Conservation (phyloP, 768 basidiomycete species). For the Suillus cothurnatus region DNA sequence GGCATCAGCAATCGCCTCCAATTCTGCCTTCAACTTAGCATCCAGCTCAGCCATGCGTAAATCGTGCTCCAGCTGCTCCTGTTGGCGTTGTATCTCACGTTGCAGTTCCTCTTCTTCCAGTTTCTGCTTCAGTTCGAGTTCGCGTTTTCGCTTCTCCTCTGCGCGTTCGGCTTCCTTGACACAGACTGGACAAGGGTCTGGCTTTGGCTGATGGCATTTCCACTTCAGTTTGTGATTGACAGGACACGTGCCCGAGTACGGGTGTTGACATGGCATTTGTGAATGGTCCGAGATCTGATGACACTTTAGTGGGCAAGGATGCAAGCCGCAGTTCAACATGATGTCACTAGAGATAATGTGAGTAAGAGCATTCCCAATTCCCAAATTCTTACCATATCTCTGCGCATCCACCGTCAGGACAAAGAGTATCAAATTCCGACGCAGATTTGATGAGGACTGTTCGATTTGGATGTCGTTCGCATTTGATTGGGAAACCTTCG, state of each 20-base stretch:
- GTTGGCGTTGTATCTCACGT: constrained; percentile 38
- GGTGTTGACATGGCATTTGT: constrained; percentile 48
- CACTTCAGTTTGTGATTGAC: constrained; percentile 44
- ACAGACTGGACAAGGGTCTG: constrained; percentile 46
- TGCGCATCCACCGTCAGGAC: constrained; percentile 66
- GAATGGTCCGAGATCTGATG: constrained; percentile 59
- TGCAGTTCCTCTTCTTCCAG: constrained; percentile 48
- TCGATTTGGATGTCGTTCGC: constrained; percentile 53
- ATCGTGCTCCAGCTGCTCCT: constrained; percentile 45
- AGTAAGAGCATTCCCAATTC: background rate
- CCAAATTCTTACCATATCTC: constrained; percentile 53
- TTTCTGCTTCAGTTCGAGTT: constrained; percentile 43
- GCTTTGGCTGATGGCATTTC: constrained; percentile 44
- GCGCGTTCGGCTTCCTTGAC: constrained; percentile 45
- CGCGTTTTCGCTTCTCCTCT: constrained; percentile 42
- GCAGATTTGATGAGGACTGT: constrained; percentile 41
- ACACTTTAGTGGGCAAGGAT: constrained; percentile 61
- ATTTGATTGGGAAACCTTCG: constrained; percentile 59
- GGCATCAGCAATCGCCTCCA: constrained; percentile 37
- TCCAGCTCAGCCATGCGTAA: constrained; percentile 45
- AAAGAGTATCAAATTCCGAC: constrained; percentile 49
- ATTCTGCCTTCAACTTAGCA: constrained; percentile 38
- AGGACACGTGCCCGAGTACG: constrained; percentile 42
- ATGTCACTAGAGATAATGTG: constrained; percentile 40
- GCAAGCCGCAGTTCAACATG: constrained; percentile 51